Base-by-base conservation (phyloP, 192 early-diverging fungal species). In the Backusella mclennaniae region DNA sequence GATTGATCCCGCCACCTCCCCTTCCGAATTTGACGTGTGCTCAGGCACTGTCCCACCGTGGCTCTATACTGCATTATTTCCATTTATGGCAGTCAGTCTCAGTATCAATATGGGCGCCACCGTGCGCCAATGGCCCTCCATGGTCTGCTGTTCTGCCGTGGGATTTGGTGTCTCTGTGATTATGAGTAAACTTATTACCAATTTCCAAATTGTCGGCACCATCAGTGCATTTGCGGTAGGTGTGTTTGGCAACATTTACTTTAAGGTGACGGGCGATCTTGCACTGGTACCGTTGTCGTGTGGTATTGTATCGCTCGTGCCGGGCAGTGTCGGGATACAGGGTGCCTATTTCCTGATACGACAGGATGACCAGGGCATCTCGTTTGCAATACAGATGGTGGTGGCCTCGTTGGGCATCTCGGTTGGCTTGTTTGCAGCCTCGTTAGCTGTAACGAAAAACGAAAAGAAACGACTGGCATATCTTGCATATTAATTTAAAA, bases 201-300 rank as follows among this genome's bases (percentile, higher is more conserved):
- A 81, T 31, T 80, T 75, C 0, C 79, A 81, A 12, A 79, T 86
- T 41, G 80, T 84, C 0, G 83, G 80, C 0, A 76, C 83, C 1
- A 78, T 86, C 29, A 82, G 80, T 53, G 83, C 85, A 0, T 86
- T 86, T 74, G 75, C 75, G 1, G 79, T 84, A 19, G 85, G 83
- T 7, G 21, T 86, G 1, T 78, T 83, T 42, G 82, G 79, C 0
- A 84, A 83, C 39, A 68, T 86, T 9, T 83, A 83, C 44, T 78
- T 82, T n/a, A 74, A 81, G 1, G 38, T 84, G 5, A 84, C 83
- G 1, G 83, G 82, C 6, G 85, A 92, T 35, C 88, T 92, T 1
- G 92, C 93, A n/a, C 87, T 96, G 71, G 92, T 90, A 53, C 93
- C 95, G 2, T 89, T 96, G n/a, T 82, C 94, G 39, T 88, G 90